These are phyloP conservation scores for Pneumocystis sp. DNA, from an alignment of 1,139 yeast species.

Conservation along the genomic window DNA sequence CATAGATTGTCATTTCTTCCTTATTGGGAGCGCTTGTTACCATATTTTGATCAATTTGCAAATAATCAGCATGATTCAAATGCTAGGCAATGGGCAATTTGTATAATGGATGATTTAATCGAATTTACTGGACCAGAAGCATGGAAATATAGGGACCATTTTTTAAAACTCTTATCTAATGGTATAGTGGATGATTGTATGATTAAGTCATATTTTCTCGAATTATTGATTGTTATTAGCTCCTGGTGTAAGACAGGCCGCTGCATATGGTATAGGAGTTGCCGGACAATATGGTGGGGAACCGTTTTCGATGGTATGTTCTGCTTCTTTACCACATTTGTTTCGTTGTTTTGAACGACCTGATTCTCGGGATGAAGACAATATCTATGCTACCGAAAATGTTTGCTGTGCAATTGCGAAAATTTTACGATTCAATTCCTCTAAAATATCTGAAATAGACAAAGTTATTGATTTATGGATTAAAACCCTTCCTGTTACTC, in stretches of 20 bases:
- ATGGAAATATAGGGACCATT: constrained; percentile 46
- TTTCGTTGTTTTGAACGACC: constrained; percentile 62
- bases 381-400: constrained; percentile 74
- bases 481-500: constrained; percentile 60
- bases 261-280: constrained; percentile 70
- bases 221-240: constrained; percentile 22
- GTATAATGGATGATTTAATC: constrained; percentile 63
- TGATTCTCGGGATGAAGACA: constrained; percentile 77
- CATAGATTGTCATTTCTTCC: constrained; percentile 45
- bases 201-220: neutral
- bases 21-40: constrained; percentile 38
- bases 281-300: constrained; percentile 71
- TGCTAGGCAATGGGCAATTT: constrained; percentile 61
- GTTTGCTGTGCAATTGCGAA: constrained; percentile 74
- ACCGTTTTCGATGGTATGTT: constrained; percentile 45
- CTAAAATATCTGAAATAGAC: constrained; percentile 37
- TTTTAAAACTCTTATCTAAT: constrained; percentile 47
- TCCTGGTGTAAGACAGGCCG: constrained; percentile 72
- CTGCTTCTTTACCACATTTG: constrained; percentile 58
- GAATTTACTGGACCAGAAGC: constrained; percentile 66
- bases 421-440: constrained; percentile 31
- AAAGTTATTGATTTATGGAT: constrained; percentile 63
- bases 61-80: constrained; percentile 38
- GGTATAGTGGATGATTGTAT: constrained; percentile 37
- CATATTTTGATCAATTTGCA: constrained; percentile 22